A percentile compares a stretch with the other conserved stretches of the same genome.
These are phyloP conservation scores for Nevesoporus exiguus DNA, from an alignment of 768 basidiomycete genomes.

Conservation along the genomic window DNA sequence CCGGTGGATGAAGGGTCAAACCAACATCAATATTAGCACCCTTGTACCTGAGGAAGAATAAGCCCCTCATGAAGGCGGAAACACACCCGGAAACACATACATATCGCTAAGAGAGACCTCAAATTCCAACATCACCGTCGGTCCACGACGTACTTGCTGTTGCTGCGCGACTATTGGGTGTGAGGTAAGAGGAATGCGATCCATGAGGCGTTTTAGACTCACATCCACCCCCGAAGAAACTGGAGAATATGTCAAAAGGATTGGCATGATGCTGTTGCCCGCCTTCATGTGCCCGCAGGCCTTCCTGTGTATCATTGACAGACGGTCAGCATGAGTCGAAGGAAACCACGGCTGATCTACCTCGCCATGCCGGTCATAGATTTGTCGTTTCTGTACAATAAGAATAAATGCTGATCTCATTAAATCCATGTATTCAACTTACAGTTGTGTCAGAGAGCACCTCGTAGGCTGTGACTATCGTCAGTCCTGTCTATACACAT, in stretches of 20 bases:
- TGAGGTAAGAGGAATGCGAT: background rate
- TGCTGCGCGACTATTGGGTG: slow-evolving; percentile 22
- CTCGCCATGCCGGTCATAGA: slow-evolving; percentile 94
- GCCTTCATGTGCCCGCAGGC: slow-evolving; percentile 85
- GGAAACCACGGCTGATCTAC: slow-evolving; percentile 33
- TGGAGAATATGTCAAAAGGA: slow-evolving; percentile 93
- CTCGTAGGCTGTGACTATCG: slow-evolving; percentile 69
- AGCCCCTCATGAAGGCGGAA: background rate
- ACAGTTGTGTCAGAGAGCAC: slow-evolving; percentile 86
- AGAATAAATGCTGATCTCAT: background rate
- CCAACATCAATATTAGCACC: slow-evolving; percentile 82
- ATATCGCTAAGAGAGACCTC: slow-evolving; percentile 87
- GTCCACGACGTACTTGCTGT: slow-evolving; percentile 73
- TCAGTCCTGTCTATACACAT: slow-evolving; percentile 4
- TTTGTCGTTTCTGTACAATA: slow-evolving; percentile 70
- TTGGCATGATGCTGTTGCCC: slow-evolving; percentile 75
- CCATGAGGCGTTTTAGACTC: slow-evolving; percentile 27
- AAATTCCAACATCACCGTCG: slow-evolving; percentile 73
- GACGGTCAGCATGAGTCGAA: slow-evolving; percentile 2
- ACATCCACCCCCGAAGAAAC: slow-evolving; percentile 87
- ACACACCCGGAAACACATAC: slow-evolving; percentile 36
- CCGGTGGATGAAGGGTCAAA: background rate
- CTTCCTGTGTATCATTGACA: slow-evolving; percentile 53
- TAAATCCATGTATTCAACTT: slow-evolving; percentile 20
- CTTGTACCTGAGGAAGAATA: slow-evolving; percentile 53